Conservation (phyloP, 495 filamentous ascomycete genomes). For the Talaromyces thailandensis region DNA sequence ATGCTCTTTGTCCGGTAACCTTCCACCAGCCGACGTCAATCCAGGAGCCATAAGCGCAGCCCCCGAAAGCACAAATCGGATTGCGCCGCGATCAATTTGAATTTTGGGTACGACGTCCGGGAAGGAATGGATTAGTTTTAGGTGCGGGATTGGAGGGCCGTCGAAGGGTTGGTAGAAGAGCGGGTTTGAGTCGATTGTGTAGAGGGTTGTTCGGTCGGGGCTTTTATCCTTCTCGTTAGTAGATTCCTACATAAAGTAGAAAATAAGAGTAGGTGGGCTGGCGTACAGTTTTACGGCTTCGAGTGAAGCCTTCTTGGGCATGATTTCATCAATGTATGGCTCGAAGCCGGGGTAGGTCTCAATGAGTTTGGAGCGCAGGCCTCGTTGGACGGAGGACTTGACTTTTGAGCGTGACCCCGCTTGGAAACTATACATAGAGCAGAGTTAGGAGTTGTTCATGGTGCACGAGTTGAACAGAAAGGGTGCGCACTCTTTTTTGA, state of each 20-base stretch:
- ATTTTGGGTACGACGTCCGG: conserved; percentile 39
- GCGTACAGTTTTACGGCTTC: conserved; percentile 76
- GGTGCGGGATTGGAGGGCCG: conserved; percentile 68
- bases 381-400: conserved; percentile 90
- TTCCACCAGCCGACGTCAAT: conserved; percentile 70
- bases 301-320: conserved; percentile 91
- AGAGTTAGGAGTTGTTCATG: neutral
- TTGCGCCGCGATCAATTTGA: conserved; percentile 83
- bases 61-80: conserved; percentile 89
- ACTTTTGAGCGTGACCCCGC: conserved; percentile 84
- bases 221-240: conserved; percentile 23
- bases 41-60: conserved; percentile 95
- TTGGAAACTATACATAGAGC: conserved; percentile 46
- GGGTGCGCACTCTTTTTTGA: conserved; percentile 3
- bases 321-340: conserved; percentile 85
- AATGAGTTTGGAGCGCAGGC: conserved; percentile 68
- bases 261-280: conserved; percentile 1
- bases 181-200: conserved; percentile 64
- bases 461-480: neutral
- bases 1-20: conserved; percentile 52
- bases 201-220: conserved; percentile 79
- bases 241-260: neutral
- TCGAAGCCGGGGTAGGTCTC: conserved; percentile 79
- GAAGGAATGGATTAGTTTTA: conserved; percentile 61
- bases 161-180: conserved; percentile 91